Conservation (phyloP, 2,329 filamentous ascomycete species). For the Calonectria pseudoturangicola region DNA sequence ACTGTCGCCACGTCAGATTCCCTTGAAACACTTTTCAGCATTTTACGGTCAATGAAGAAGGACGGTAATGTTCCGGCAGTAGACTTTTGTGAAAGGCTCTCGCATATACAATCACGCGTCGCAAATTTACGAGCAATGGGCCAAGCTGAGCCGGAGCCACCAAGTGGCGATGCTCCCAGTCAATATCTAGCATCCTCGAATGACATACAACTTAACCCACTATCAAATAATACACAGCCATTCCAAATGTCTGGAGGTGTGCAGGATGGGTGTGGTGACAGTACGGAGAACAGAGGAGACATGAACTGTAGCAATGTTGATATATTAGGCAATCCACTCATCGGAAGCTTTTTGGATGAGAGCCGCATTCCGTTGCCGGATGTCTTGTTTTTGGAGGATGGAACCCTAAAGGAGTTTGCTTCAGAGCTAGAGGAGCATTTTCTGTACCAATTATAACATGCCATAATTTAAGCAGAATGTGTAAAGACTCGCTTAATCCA, state of each 20-base stretch:
- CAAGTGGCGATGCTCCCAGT: neutral
- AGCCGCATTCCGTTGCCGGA: conserved; percentile 53
- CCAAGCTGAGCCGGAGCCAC: conserved; percentile 27
- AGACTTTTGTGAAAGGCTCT: conserved; percentile 55
- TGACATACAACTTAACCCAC: neutral
- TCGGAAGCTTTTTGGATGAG: conserved; percentile 55
- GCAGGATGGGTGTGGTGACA: neutral
- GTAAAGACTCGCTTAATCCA: too few relatives aligned
- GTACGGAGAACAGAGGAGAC: neutral
- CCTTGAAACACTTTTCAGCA: conserved; percentile 55
- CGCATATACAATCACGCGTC: conserved; percentile 51
- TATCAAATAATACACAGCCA: neutral
- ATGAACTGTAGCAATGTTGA: conserved; percentile 48
- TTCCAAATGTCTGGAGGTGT: conserved; percentile 37
- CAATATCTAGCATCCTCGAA: neutral
- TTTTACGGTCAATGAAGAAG: conserved; percentile 55
- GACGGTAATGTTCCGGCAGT: conserved; percentile 56
- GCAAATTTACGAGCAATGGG: conserved; percentile 43
- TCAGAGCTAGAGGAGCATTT: conserved; percentile 55
- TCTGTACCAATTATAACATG: conserved; percentile 38
- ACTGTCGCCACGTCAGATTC: conserved; percentile 53
- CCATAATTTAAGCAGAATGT: too few relatives aligned
- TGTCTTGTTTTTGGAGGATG: conserved; percentile 52
- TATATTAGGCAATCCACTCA: conserved; percentile 52
- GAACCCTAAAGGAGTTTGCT: conserved; percentile 51